These are phyloP conservation scores for Malassezia sympodialis DNA, from an alignment of 1,284 basidiomycete genomes.

Conservation along the genomic window DNA sequence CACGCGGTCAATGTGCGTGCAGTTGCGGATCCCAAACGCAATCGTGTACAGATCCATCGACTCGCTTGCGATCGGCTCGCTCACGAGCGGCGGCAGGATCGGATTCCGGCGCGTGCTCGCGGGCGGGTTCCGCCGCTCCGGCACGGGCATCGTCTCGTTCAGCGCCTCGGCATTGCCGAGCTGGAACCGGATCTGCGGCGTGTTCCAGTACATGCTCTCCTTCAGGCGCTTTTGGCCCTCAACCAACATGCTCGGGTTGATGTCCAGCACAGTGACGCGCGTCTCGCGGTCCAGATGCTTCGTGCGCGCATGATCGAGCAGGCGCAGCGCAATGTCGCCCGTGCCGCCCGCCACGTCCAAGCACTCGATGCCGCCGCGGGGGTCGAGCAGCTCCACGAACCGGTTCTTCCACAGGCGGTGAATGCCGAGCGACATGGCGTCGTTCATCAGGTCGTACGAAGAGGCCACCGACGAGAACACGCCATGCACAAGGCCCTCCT, in stretches of 20 bases:
- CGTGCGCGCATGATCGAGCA: constrained; percentile 82
- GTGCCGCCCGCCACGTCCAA: constrained; percentile 94
- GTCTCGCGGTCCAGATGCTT: constrained; percentile 60
- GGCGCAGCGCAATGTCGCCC: constrained; percentile 88
- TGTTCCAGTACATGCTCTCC: constrained; percentile 52
- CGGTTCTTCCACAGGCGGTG: constrained; percentile 96
- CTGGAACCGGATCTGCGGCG: constrained; percentile 82
- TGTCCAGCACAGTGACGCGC: constrained; percentile 81
- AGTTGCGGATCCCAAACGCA: constrained; percentile 96
- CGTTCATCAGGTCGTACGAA: constrained; percentile 97
- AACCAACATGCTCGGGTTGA: constrained; percentile 88
- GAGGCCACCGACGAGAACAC: constrained; percentile 95
- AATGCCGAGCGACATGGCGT: constrained; percentile 89
- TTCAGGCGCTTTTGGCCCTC: constrained; percentile 71
- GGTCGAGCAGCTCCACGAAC: constrained; percentile 68
- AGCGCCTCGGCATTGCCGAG: constrained; percentile 87
- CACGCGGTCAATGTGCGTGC: constrained; percentile 81
- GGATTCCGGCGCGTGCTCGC: constrained; percentile 28
- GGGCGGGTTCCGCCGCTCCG: constrained; percentile 18
- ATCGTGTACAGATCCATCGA: constrained; percentile 95
- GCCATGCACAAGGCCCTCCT: constrained; percentile 63
- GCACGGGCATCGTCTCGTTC: constrained; percentile 24
- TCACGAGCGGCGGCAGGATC: constrained; percentile 33
- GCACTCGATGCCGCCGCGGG: constrained; percentile 58
- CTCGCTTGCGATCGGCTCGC: constrained; percentile 49